These are phyloP conservation scores for Bjerkandera adusta DNA, from an alignment of 1,284 basidiomycete genomes.

Conservation along the genomic window DNA sequence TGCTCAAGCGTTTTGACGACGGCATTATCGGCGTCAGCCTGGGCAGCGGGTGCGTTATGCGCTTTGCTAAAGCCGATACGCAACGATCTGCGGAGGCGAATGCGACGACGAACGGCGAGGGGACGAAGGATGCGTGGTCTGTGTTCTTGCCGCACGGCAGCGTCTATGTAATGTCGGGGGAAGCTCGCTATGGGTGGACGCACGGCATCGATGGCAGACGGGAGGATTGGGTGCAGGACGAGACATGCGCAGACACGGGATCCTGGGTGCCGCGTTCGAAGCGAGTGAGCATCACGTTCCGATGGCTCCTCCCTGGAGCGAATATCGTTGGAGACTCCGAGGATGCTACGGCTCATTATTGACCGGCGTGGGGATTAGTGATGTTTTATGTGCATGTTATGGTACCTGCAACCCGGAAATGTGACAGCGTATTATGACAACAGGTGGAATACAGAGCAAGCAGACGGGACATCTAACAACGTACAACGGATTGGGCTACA, in stretches of 20 bases:
- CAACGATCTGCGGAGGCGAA: background rate
- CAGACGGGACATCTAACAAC: conserved; percentile 11
- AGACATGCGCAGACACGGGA: conserved; percentile 26
- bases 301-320: conserved; percentile 76
- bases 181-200: conserved; percentile 70
- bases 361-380: background rate
- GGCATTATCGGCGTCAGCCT: conserved; percentile 80
- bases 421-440: conserved; percentile 6
- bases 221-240: conserved; percentile 44
- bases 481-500: conserved; percentile 13
- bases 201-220: conserved; percentile 60
- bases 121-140: conserved; percentile 13
- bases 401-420: conserved; percentile 1
- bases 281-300: conserved; percentile 74
- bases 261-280: conserved; percentile 49
- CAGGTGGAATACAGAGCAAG: conserved; percentile 10
- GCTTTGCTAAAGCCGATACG: conserved; percentile 43
- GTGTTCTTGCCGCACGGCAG: conserved; percentile 67
- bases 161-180: conserved; percentile 66
- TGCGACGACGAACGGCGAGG: background rate
- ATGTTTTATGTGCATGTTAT: background rate
- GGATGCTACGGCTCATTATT: conserved; percentile 9
- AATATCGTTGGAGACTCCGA: conserved; percentile 58
- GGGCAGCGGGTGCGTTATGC: conserved; percentile 72
- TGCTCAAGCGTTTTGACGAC: conserved; percentile 73